Conservation (phyloP, 352 stramenopile species). For the Globisporangium paddicum region DNA sequence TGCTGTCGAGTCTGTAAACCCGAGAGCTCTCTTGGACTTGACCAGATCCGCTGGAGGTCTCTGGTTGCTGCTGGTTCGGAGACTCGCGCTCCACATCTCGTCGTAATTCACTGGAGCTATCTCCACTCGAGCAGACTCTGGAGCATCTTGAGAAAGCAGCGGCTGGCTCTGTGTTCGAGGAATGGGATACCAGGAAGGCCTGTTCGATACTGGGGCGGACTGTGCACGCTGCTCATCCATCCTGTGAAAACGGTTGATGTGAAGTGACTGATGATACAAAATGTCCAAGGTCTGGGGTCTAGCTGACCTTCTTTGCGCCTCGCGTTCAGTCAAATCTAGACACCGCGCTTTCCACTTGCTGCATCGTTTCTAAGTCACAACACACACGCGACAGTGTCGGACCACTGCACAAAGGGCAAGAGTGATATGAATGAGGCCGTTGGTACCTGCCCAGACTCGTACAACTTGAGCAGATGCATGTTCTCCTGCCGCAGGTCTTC, state of each 20-base stretch:
- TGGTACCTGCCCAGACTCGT: slow-evolving; percentile 49
- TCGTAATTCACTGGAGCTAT: slow-evolving; percentile 35
- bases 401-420: neutral
- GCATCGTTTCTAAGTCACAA: slow-evolving; percentile 43
- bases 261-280: neutral
- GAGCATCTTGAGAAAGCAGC: neutral
- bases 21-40: slow-evolving; percentile 8
- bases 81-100: slow-evolving; percentile 66
- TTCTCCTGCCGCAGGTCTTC: slow-evolving; percentile 67
- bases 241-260: slow-evolving; percentile 2
- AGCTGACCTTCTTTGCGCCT: slow-evolving; percentile 26
- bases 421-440: neutral
- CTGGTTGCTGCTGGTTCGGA: slow-evolving; percentile 22
- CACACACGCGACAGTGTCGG: neutral
- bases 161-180: slow-evolving; percentile 36
- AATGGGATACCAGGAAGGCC: slow-evolving; percentile 22
- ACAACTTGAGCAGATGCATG: slow-evolving; percentile 41
- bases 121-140: neutral
- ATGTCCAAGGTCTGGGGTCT: neutral
- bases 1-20: neutral
- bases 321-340: slow-evolving; percentile 37
- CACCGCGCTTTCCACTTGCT: slow-evolving; percentile 68
- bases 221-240: slow-evolving; percentile 35
- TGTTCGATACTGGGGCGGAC: slow-evolving; percentile 20
- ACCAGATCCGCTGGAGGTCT: neutral